Conservation (phyloP, 805 yeast genomes). For the Saturnispora bothae region DNA sequence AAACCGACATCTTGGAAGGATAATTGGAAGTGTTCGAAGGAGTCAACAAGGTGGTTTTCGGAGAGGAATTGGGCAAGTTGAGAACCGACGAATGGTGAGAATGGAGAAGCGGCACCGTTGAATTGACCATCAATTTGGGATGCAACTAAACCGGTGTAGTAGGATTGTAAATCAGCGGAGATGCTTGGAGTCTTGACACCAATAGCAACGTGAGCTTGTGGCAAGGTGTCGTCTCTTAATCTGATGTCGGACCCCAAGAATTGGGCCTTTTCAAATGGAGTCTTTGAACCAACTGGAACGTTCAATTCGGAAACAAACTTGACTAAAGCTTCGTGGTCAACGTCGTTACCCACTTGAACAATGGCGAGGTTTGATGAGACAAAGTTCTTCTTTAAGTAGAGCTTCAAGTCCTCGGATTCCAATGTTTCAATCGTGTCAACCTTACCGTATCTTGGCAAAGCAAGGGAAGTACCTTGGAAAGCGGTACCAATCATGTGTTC, state of each 20-base stretch:
- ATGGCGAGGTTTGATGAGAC: constrained; percentile 57
- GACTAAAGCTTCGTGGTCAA: constrained; percentile 59
- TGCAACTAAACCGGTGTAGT: constrained; percentile 64
- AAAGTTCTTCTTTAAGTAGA: constrained; percentile 46
- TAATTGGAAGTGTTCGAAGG: constrained; percentile 58
- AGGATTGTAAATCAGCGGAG: constrained; percentile 46
- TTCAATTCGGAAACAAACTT: constrained; percentile 47
- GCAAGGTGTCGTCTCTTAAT: constrained; percentile 79
- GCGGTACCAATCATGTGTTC: constrained; percentile 78
- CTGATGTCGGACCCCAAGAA: constrained; percentile 83
- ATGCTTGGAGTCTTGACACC: constrained; percentile 66
- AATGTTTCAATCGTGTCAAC: constrained; percentile 49
- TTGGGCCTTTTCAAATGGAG: constrained; percentile 39
- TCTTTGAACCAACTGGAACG: constrained; percentile 42
- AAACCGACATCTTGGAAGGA: constrained; percentile 72
- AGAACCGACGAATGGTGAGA: constrained; percentile 50
- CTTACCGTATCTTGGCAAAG: constrained; percentile 70
- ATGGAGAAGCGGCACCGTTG: constrained; percentile 43
- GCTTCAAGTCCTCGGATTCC: constrained; percentile 45
- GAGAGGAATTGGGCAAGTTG: constrained; percentile 59
- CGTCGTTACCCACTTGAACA: constrained; percentile 53
- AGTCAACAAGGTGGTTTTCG: constrained; percentile 65
- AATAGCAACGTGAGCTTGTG: constrained; percentile 67
- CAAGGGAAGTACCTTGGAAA: constrained; percentile 76
- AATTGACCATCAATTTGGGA: constrained; percentile 50